Evolutionary conservation across 116 monocot species (phyloP).

Genomic region (Posidonia oceanica): DNA sequence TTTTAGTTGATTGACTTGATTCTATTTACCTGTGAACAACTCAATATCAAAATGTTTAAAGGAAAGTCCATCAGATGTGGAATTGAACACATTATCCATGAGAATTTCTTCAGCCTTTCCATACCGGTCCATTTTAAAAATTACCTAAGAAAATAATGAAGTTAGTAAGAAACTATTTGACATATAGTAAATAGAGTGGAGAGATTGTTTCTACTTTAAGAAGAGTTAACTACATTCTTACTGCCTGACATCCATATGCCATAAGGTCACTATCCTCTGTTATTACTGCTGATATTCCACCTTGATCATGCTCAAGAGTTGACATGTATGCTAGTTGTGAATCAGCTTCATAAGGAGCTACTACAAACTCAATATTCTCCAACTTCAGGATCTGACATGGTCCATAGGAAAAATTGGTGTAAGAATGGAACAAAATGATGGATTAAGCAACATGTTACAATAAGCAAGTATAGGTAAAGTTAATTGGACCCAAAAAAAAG

Average conservation of each 20-base stretch:
- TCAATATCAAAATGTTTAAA: slow-evolving; percentile 60
- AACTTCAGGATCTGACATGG: slow-evolving; percentile 47
- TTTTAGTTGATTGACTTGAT: not conserved
- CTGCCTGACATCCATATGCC: slow-evolving; percentile 71
- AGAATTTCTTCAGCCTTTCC: slow-evolving; percentile 81
- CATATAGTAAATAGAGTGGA: not conserved
- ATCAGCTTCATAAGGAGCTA: slow-evolving; percentile 95
- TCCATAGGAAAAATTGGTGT: not conserved
- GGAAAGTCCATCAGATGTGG: slow-evolving; percentile 31
- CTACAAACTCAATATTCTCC: slow-evolving; percentile 63
- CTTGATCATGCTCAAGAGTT: slow-evolving; percentile 43
- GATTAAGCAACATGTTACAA: not conserved
- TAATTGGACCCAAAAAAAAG: too few species aligned
- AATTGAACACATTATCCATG: slow-evolving; percentile 39
- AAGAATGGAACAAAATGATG: not conserved
- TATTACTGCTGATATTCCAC: slow-evolving; percentile 74
- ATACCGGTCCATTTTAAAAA: slow-evolving; percentile 81
- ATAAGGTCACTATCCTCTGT: slow-evolving; percentile 90
- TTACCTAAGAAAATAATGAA: slow-evolving; percentile 28
- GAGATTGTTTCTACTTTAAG: not conserved
- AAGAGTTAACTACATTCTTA: slow-evolving; percentile 19
- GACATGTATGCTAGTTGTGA: slow-evolving; percentile 80
- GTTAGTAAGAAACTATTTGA: not conserved
- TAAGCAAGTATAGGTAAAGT: not conserved
- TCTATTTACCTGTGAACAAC: slow-evolving; percentile 51